Percentiles rank a stretch among this genome's conserved stretches.
Evolutionary conservation across 2,329 filamentous ascomycete genomes (phyloP).

Genomic region (Penicillium capsulatum): DNA sequence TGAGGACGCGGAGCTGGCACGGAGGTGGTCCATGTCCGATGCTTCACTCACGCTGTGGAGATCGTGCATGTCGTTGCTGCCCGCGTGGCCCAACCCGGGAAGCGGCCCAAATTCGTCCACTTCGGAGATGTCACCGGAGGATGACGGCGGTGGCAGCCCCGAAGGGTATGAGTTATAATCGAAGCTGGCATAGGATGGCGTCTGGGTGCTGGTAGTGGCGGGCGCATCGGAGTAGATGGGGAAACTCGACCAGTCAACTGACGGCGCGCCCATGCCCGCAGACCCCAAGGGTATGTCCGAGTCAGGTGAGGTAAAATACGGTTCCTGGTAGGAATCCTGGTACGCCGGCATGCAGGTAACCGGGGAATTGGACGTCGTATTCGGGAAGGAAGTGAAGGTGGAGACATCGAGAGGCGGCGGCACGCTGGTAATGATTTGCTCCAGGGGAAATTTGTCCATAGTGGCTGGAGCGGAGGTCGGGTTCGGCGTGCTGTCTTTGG

Average conservation of each 20-base stretch:
- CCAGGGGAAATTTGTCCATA: conserved; percentile 29
- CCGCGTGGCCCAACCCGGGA: conserved; percentile 26
- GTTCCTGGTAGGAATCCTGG: conserved; percentile 38
- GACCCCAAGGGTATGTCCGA: conserved; percentile 39
- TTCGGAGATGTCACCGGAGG: conserved; percentile 49
- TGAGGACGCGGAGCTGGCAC: conserved; percentile 42
- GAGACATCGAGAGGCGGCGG: conserved; percentile 40
- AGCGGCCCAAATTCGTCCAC: conserved; percentile 43
- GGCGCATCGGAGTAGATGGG: conserved; percentile 40
- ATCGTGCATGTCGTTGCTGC: conserved; percentile 35
- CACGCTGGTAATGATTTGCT: conserved; percentile 33
- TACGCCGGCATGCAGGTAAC: conserved; percentile 32
- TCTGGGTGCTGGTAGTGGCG: conserved; percentile 41
- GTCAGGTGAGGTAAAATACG: conserved; percentile 44
- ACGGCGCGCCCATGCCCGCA: conserved; percentile 39
- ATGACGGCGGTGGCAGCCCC: conserved; percentile 42
- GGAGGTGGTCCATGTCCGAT: conserved; percentile 41
- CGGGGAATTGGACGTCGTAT: conserved; percentile 31
- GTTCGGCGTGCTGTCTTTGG: conserved; percentile 18
- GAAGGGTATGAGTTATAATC: conserved; percentile 41
- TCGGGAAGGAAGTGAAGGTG: conserved; percentile 34
- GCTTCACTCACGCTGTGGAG: conserved; percentile 41
- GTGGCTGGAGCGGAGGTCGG: conserved; percentile 23
- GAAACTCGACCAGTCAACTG: conserved; percentile 49
- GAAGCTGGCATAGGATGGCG: conserved; percentile 46